Evolutionary conservation across 2,329 filamentous ascomycete genomes (phyloP).

Genomic region (Chaetothyriales sp.): DNA sequence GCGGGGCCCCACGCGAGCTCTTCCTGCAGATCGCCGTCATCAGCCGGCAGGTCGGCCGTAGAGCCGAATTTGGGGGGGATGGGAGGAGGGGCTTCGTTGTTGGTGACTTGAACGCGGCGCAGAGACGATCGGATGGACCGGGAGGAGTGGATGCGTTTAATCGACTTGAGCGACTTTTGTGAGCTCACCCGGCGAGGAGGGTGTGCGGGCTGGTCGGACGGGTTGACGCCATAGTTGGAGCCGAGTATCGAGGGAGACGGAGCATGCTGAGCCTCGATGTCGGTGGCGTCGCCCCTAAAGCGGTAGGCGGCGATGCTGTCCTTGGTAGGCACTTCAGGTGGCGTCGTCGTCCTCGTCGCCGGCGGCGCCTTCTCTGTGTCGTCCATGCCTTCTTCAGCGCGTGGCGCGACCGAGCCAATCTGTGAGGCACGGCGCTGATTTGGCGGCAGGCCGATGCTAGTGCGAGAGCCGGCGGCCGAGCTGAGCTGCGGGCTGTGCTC

Average conservation of each 20-base stretch:
- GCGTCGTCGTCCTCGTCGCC: too few relatives aligned
- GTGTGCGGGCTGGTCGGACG: constrained; percentile 16
- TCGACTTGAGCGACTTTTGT: constrained; percentile 15
- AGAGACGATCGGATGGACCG: constrained; percentile 29
- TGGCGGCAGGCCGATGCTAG: constrained; percentile 39
- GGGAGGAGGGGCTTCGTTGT: constrained; percentile 1
- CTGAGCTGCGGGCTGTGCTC: constrained; percentile 28
- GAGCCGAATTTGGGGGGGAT: constrained; percentile 13
- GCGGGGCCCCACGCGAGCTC: constrained; percentile 82
- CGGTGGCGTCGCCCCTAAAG: constrained; percentile 15
- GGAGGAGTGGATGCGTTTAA: constrained; percentile 27
- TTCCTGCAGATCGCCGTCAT: constrained; percentile 46
- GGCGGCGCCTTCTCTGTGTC: constrained; percentile 12
- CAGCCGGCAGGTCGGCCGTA: constrained; percentile 14
- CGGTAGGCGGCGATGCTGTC: constrained; percentile 16
- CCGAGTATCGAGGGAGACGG: constrained; percentile 12
- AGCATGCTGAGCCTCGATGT: constrained; percentile 19
- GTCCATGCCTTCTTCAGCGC: constrained; percentile 19
- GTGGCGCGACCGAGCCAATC: constrained; percentile 10
- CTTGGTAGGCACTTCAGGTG: constrained; percentile 3
- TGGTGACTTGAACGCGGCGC: constrained; percentile 20
- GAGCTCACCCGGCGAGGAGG: constrained; percentile 17
- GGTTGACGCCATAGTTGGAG: constrained; percentile 18
- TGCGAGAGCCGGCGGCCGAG: constrained; percentile 26
- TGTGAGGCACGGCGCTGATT: constrained; percentile 26